A percentile compares a stretch with the other conserved stretches of the same genome.
Conservation (phyloP, 805 yeast species). For the Ogataea pignaliae region DNA sequence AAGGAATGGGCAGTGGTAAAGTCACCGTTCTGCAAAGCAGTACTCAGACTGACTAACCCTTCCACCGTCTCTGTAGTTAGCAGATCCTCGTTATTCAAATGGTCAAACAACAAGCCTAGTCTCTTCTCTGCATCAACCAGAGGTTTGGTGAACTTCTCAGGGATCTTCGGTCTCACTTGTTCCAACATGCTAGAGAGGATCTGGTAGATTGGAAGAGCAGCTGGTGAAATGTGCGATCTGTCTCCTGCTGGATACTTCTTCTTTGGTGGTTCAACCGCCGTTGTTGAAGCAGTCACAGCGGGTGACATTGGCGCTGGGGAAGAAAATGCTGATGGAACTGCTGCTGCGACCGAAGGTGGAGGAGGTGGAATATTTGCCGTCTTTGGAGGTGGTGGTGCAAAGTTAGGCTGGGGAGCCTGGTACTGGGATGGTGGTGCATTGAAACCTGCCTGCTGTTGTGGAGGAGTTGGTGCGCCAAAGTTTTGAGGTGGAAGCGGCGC, state of each 20-base stretch:
- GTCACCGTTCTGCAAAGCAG: constrained; percentile 48
- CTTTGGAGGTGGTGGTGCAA: constrained; percentile 13
- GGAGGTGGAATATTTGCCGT: constrained; percentile 9
- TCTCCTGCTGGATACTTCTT: constrained; percentile 54
- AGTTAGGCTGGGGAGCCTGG: constrained; percentile 4
- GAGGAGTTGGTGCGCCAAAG: not conserved
- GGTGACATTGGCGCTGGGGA: constrained; percentile 17
- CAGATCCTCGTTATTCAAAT: constrained; percentile 67
- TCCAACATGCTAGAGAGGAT: constrained; percentile 51
- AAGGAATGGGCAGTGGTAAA: constrained; percentile 54
- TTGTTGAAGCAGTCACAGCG: constrained; percentile 6
- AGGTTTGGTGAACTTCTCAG: constrained; percentile 69
- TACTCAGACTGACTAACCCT: constrained; percentile 47
- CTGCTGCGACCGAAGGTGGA: constrained; percentile 19
- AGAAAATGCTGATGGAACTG: constrained; percentile 12
- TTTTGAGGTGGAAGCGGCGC: constrained; percentile 16
- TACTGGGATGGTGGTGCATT: constrained; percentile 11
- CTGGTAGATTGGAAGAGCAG: constrained; percentile 54
- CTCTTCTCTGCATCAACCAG: constrained; percentile 80
- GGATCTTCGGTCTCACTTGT: constrained; percentile 66
- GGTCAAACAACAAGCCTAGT: constrained; percentile 68
- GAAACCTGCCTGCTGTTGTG: constrained; percentile 2
- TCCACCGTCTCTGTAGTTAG: constrained; percentile 53
- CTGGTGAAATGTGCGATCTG: constrained; percentile 60
- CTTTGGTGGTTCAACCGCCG: not conserved